Conservation (phyloP, 75 land plant species). For the Azolla pinnata region DNA sequence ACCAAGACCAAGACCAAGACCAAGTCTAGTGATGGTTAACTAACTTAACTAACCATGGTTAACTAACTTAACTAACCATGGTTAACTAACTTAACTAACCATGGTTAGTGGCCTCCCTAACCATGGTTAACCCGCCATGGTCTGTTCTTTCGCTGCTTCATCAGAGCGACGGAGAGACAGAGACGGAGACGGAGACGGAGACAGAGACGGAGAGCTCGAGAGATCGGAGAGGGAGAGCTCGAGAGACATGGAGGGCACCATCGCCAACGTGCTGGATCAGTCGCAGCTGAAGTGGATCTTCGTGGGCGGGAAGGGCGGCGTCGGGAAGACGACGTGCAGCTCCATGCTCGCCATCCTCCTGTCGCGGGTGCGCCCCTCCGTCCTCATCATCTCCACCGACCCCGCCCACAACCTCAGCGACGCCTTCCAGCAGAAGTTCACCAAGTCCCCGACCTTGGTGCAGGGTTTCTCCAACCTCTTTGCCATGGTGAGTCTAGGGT, state of each 20-base stretch:
- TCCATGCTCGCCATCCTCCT: slow-evolving; percentile 69
- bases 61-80: no score
- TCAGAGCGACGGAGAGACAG: no score
- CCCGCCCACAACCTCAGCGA: slow-evolving; percentile 96
- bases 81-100: no score
- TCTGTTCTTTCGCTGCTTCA: no score
- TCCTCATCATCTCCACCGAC: slow-evolving; percentile 86
- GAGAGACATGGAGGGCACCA: slow-evolving; percentile 60
- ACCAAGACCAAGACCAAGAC: no score
- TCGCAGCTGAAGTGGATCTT: slow-evolving; percentile 87
- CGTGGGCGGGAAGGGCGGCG: slow-evolving; percentile 95
- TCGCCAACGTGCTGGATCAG: slow-evolving; percentile 68
- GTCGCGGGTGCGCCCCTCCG: slow-evolving; percentile 54
- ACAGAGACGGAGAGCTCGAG: no score
- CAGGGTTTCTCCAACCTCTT: slow-evolving; percentile 75
- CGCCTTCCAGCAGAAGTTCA: slow-evolving; percentile 87
- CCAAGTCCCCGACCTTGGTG: slow-evolving; percentile 70
- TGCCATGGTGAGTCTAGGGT: slow-evolving; percentile 60
- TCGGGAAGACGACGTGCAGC: slow-evolving; percentile 94
- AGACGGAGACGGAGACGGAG: no score
- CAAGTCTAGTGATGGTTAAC: no score
- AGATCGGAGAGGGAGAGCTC: no score
- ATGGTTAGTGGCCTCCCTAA: no score
- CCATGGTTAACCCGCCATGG: no score
- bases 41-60: no score